phyloP scores from a whole-genome alignment of 768 basidiomycete genomes.

The Suillus subluteus region DNA sequence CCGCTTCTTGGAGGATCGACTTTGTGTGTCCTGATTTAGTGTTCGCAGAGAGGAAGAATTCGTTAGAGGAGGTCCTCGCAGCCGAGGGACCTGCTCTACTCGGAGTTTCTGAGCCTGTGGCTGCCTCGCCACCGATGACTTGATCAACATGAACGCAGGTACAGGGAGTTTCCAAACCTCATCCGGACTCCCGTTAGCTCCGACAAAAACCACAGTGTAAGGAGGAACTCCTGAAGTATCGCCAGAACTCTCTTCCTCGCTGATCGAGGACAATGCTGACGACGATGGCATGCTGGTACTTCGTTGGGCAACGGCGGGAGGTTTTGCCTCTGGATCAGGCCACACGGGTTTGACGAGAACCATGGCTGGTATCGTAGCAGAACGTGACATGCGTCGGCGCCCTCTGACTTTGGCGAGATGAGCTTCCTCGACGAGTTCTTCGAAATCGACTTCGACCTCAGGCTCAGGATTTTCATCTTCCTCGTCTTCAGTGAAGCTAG shows the following conservation, averaged over 20 bases:
- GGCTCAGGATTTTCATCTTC: constrained; percentile 8
- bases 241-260: neutral
- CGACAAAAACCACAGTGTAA: constrained; percentile 3
- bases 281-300: neutral
- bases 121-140: constrained; percentile 7
- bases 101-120: constrained; percentile 7
- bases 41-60: neutral
- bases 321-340: neutral
- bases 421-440: constrained; percentile 6
- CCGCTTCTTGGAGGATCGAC: constrained; percentile 1
- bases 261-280: neutral
- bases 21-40: neutral
- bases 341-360: neutral
- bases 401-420: constrained; percentile 3
- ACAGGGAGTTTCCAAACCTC: constrained; percentile 10
- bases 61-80: constrained; percentile 5
- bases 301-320: neutral
- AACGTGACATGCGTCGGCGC: constrained; percentile 1
- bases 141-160: constrained; percentile 2
- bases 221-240: neutral
- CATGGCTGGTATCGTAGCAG: neutral
- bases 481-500: neutral
- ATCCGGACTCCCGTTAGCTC: constrained; percentile 5
- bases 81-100: constrained; percentile 1
- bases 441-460: constrained; percentile 1